Conservation (phyloP, 192 early-diverging fungal species). For the Gonapodya sp. region DNA sequence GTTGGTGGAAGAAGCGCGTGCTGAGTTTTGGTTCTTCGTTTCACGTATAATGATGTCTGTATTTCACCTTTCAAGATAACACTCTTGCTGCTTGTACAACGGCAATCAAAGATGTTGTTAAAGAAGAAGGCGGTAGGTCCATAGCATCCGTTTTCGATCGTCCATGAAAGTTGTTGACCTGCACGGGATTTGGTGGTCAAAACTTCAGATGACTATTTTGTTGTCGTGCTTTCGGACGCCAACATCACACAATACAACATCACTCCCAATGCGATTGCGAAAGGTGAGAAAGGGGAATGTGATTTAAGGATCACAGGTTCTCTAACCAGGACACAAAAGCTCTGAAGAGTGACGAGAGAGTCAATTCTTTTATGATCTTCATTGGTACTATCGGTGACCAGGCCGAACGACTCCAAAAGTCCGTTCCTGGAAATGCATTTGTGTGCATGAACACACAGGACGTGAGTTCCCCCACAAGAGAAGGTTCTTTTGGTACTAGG, state of each 20-base stretch:
- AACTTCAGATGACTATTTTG: conserved; percentile 62
- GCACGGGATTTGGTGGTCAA: too few relatives aligned
- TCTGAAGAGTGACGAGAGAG: conserved; percentile 58
- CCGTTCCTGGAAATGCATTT: conserved; percentile 40
- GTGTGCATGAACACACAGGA: conserved; percentile 53
- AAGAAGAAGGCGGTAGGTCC: conserved; percentile 38
- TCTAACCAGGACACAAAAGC: conserved; percentile 45
- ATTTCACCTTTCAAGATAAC: conserved; percentile 38
- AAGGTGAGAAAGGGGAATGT: not conserved
- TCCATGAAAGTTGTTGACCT: not conserved
- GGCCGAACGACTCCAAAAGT: conserved; percentile 46
- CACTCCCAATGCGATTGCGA: conserved; percentile 27
- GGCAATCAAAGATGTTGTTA: conserved; percentile 57
- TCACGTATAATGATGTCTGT: not conserved
- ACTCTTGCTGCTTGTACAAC: conserved; percentile 55
- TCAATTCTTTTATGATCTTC: conserved; percentile 67
- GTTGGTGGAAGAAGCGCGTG: conserved; percentile 13
- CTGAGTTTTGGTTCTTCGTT: not conserved
- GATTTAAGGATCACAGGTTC: not conserved
- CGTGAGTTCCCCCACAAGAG: too few relatives aligned
- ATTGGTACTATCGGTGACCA: conserved; percentile 71
- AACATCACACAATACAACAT: conserved; percentile 73
- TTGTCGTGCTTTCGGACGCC: conserved; percentile 68
- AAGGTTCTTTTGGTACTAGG: too few relatives aligned
- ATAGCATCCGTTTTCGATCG: conserved; percentile 1